These are phyloP conservation scores for Kodamaea hsintzibuensis DNA, from an alignment of 805 yeast genomes.

Conservation along the genomic window DNA sequence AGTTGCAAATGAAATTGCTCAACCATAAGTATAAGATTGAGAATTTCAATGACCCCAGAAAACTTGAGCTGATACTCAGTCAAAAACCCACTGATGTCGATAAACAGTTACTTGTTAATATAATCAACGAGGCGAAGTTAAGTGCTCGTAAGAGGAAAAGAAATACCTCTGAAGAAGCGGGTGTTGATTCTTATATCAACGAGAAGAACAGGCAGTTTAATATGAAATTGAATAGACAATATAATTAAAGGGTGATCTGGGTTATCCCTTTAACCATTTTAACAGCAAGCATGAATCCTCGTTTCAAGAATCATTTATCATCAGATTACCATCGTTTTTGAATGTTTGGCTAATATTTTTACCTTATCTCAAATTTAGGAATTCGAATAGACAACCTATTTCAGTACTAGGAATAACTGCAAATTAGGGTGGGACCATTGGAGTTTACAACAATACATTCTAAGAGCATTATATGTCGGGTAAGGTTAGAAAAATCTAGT, in stretches of 20 bases:
- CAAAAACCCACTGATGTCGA: slow-evolving; percentile 10
- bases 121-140: slow-evolving; percentile 36
- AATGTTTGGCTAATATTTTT: no score
- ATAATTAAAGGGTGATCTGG: neutral
- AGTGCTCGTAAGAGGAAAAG: slow-evolving; percentile 39
- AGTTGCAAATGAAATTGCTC: slow-evolving; percentile 30
- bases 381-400: no score
- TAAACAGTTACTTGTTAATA: slow-evolving; percentile 26
- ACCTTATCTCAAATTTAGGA: no score
- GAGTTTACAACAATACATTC: no score
- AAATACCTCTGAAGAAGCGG: slow-evolving; percentile 32
- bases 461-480: no score
- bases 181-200: slow-evolving; percentile 52
- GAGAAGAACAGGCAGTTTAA: slow-evolving; percentile 76
- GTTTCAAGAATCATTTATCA: no score
- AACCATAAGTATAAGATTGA: slow-evolving; percentile 14
- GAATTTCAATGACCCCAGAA: neutral
- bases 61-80: slow-evolving; percentile 2
- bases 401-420: no score
- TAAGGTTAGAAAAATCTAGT: no score
- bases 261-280: no score
- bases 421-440: no score
- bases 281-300: no score
- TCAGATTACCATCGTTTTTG: no score
- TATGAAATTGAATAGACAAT: slow-evolving; percentile 62